Evolutionary conservation across 805 yeast species (phyloP).

Genomic region (Naumovozyma dairenensis): DNA sequence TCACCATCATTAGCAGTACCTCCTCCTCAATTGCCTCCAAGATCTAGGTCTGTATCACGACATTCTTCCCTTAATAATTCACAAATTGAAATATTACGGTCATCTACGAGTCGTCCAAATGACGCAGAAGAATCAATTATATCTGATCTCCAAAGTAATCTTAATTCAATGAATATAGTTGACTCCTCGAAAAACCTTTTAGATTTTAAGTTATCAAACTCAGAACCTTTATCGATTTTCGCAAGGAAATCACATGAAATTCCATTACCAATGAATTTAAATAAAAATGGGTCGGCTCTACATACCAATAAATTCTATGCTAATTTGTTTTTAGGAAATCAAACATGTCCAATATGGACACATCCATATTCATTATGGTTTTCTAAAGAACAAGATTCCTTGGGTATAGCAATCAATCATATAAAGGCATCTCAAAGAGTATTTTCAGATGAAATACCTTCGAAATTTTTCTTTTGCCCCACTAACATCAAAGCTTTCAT

Average conservation of each 20-base stretch:
- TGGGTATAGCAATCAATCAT: slow-evolving; percentile 63
- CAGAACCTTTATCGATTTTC: slow-evolving; percentile 38
- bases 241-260: slow-evolving; percentile 22
- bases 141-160: too few relatives aligned
- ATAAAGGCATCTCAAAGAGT: slow-evolving; percentile 50
- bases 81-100: too few relatives aligned
- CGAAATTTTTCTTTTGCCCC: slow-evolving; percentile 58
- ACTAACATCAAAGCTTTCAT: slow-evolving; percentile 54
- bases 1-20: not conserved
- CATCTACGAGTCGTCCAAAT: too few relatives aligned
- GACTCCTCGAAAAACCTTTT: too few relatives aligned
- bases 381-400: slow-evolving; percentile 36
- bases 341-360: slow-evolving; percentile 65
- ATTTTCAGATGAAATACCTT: slow-evolving; percentile 52
- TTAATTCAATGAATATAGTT: too few relatives aligned
- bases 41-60: not conserved
- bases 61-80: too few relatives aligned
- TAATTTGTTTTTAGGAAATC: slow-evolving; percentile 57
- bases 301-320: slow-evolving; percentile 76
- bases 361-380: slow-evolving; percentile 75
- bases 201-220: slow-evolving; percentile 6
- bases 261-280: slow-evolving; percentile 25
- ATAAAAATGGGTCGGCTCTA: slow-evolving; percentile 33
- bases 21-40: slow-evolving; percentile 1
- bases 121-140: too few relatives aligned